Base-by-base conservation (phyloP, 1,139 yeast genomes). In the Saccharomyces hybrid region DNA sequence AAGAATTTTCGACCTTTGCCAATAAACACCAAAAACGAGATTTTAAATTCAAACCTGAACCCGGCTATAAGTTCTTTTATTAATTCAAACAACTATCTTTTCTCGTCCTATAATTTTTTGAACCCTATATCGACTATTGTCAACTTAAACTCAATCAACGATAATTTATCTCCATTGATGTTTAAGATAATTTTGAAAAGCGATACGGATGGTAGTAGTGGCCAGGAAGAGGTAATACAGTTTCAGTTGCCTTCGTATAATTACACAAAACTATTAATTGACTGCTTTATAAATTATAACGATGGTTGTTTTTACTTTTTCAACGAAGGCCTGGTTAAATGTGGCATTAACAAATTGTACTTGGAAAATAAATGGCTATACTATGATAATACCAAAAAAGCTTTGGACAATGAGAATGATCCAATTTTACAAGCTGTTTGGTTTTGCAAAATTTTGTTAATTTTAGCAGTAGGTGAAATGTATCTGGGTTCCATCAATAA, bases 271-370 rank as follows among this genome's bases (percentile, higher is more conserved):
- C 69, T 84, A 13, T 73, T 87, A 55, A 86, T 86, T 14, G 93
- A 85, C 63, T 83, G 88, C 0, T 88, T 88, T 61, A 80, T 87
- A 56, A 83, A 84, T 53, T 88, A 85, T 65, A 84, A 88, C 62
- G 93, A 86, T 65, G 95, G 93, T 0, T 86, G 96, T 62, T 88
- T 87, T 67, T 88, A 88, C 69, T 88, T 88, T 64, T 86, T 88
- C 72, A 88, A 88, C 66, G 91, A 86, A 65, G 95, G 95, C 0
- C 66, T 85, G 31, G 88, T 85, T 29, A 85, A 85, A 64, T 79
- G 80, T 58, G 84, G 82, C 58, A 67, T 85, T 51, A 78, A 81
- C 72, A 77, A 83, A 56, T 74, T 85, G 32, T 86, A 84, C 65
- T 74, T 76, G 46, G 73, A 73, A 1, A 42, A 49, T n/a, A 64